phyloP scores from a whole-genome alignment of 176 grass and related monocot species.

The Lolium rigidum region DNA sequence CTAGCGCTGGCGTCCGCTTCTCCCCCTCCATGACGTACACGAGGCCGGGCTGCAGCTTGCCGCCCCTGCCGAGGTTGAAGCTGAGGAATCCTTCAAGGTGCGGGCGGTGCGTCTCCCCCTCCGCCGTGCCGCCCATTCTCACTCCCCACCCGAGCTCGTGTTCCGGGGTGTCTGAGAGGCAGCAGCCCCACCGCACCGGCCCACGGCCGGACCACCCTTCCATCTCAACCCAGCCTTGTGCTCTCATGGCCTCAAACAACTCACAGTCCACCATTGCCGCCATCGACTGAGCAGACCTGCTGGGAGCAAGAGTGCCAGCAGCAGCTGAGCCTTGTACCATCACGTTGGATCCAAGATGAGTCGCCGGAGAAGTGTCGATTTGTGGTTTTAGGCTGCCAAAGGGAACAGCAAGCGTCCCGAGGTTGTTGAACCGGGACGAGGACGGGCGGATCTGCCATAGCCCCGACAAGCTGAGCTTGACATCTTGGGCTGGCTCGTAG shows the following conservation, averaged over 20 bases:
- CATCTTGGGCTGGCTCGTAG: slow-evolving; percentile 43
- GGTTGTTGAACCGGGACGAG: slow-evolving; percentile 43
- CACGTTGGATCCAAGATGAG: not conserved
- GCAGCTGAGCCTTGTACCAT: not conserved
- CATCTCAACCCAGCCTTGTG: slow-evolving; percentile 74
- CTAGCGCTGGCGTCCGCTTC: slow-evolving; percentile 50
- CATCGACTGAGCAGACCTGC: not conserved
- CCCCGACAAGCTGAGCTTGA: slow-evolving; percentile 73
- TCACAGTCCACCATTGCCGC: slow-evolving; percentile 56
- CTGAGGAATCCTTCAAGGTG: slow-evolving; percentile 76
- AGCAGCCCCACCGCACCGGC: slow-evolving; percentile 53
- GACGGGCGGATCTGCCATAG: slow-evolving; percentile 53
- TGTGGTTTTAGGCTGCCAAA: slow-evolving; percentile 39
- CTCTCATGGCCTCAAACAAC: slow-evolving; percentile 60
- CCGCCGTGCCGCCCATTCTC: slow-evolving; percentile 56
- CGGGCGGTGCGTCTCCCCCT: slow-evolving; percentile 25
- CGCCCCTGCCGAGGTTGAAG: slow-evolving; percentile 73
- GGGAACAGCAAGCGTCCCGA: slow-evolving; percentile 44
- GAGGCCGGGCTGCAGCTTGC: slow-evolving; percentile 72
- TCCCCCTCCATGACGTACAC: slow-evolving; percentile 52
- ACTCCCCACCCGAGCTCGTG: slow-evolving; percentile 75
- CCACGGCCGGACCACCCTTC: slow-evolving; percentile 45
- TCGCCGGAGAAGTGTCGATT: not conserved
- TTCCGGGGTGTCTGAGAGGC: slow-evolving; percentile 64
- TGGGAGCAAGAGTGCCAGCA: no score